Evolutionary conservation across 306 rosid genomes (phyloP).

Genomic region (Malus fusca): DNA sequence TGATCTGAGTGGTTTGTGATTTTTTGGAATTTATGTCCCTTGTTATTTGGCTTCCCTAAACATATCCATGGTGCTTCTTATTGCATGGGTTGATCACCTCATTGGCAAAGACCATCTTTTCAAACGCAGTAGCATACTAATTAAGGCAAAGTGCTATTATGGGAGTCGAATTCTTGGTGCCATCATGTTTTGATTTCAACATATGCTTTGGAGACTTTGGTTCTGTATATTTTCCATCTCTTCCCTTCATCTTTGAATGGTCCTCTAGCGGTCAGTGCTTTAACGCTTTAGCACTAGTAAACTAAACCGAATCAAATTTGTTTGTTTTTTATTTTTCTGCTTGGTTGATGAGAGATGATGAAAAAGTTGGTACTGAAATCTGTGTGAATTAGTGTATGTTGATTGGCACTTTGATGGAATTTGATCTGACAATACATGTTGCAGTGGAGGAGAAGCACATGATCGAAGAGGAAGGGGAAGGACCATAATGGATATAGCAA

Average conservation of each 20-base stretch:
- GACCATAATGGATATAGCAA: no score
- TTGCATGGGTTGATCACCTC: conserved; percentile 58
- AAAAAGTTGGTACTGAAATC: no score
- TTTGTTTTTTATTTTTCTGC: no score
- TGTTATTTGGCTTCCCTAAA: not conserved
- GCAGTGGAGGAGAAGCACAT: no score
- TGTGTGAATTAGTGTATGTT: no score
- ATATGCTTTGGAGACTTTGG: conserved; percentile 87
- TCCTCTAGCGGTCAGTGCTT: conserved; percentile 74
- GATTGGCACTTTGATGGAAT: no score
- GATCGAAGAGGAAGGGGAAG: no score
- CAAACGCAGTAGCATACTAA: conserved; percentile 75
- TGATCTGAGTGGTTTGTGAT: not conserved
- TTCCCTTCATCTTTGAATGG: conserved; percentile 66
- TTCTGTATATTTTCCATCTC: conserved; percentile 77
- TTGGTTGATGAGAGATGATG: no score
- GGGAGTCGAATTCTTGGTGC: conserved; percentile 91
- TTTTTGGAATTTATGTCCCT: not conserved
- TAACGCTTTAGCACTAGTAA: not conserved
- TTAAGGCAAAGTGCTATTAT: conserved; percentile 94
- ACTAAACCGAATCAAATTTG: no score
- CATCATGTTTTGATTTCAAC: conserved; percentile 87
- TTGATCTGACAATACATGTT: no score
- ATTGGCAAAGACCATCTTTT: conserved; percentile 80
- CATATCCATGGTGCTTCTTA: not conserved